Evolutionary conservation across 192 early-diverging fungal species (phyloP).

Genomic region (Backusella tarrabulga): DNA sequence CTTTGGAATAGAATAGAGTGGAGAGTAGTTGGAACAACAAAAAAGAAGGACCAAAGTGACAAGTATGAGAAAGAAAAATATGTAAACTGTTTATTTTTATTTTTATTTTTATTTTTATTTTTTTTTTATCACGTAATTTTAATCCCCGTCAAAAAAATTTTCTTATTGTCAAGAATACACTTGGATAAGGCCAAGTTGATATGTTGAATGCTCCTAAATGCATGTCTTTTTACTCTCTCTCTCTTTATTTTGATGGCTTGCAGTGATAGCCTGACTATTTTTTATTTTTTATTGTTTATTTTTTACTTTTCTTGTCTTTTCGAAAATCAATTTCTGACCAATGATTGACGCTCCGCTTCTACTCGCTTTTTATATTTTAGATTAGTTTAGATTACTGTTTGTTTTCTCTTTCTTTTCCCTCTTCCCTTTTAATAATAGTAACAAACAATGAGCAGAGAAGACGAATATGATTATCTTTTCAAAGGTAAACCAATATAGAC

Average conservation of each 20-base stretch:
- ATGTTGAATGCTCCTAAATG: background rate
- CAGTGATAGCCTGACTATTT: background rate
- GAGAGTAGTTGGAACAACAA: background rate
- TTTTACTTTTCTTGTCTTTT: background rate
- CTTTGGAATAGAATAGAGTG: background rate
- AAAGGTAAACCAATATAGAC: background rate
- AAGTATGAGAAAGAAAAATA: background rate
- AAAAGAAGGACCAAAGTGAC: background rate
- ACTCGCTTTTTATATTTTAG: background rate
- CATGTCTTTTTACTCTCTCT: background rate
- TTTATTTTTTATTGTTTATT: background rate
- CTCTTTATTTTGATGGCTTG: background rate
- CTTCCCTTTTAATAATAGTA: background rate
- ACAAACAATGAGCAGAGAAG: slow-evolving; percentile 6
- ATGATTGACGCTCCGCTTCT: background rate
- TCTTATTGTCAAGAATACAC: background rate
- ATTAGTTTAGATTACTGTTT: background rate
- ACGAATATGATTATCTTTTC: slow-evolving; percentile 13
- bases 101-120: background rate
- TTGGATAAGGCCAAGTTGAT: background rate
- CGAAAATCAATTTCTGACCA: background rate
- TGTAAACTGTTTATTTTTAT: background rate
- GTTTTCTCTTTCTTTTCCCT: background rate
- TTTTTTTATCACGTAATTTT: background rate
- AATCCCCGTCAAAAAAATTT: background rate